Conservation (phyloP, 257 asterid genomes). For the Primulina tabacum region DNA sequence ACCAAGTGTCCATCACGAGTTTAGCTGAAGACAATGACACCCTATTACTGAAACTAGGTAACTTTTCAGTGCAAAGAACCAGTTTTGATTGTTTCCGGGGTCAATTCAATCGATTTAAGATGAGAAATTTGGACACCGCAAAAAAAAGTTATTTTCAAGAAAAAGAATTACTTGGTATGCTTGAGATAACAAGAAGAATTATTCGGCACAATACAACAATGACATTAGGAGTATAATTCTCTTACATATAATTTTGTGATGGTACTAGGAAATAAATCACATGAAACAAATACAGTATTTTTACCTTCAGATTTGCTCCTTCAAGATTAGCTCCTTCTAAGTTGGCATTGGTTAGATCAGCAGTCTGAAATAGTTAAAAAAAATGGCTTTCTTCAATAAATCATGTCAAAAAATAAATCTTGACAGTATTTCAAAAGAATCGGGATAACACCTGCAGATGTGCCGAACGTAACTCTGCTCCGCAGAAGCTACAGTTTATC, state of each 20-base stretch:
- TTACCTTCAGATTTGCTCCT: conserved; percentile 95
- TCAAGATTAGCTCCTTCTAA: conserved; percentile 96
- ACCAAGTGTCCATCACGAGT: neutral
- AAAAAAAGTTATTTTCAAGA: neutral
- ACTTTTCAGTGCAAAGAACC: conserved; percentile 17
- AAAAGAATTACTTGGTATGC: conserved; percentile 17
- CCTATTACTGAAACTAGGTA: neutral
- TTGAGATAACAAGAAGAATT: conserved; percentile 9
- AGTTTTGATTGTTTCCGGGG: conserved; percentile 7
- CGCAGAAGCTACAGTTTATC: conserved; percentile 84
- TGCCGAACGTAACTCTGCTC: conserved; percentile 90
- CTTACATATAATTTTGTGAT: conserved; percentile 9
- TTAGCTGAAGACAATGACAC: neutral
- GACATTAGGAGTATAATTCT: neutral
- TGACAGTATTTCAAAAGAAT: conserved; percentile 10
- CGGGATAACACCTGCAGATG: conserved; percentile 67
- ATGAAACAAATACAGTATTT: conserved; percentile 14
- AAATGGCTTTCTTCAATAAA: conserved; percentile 18
- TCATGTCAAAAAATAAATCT: neutral
- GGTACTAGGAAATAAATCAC: neutral
- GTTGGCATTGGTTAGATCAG: conserved; percentile 98
- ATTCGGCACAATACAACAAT: conserved; percentile 7
- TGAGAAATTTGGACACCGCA: neutral
- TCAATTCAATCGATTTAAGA: conserved; percentile 13
- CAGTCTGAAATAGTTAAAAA: conserved; percentile 50